Conservation (phyloP, 2,329 filamentous ascomycete species). For the Phialocephala subalpina region DNA sequence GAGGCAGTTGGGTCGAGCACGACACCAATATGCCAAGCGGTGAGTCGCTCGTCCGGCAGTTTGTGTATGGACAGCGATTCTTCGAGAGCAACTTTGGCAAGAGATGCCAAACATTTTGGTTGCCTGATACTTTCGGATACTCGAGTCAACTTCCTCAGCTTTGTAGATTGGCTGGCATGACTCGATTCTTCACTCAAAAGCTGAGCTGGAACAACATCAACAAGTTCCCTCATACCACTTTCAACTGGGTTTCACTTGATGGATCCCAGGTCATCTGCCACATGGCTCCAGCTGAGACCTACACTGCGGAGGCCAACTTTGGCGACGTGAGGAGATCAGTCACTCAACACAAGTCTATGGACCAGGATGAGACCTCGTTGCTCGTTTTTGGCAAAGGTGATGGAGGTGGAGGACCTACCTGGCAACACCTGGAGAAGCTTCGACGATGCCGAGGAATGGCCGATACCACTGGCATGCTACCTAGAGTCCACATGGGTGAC, state of each 20-base stretch:
- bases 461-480: slow-evolving; percentile 84
- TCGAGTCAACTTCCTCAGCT: slow-evolving; percentile 94
- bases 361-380: slow-evolving; percentile 88
- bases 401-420: slow-evolving; percentile 93
- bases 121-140: slow-evolving; percentile 98
- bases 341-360: slow-evolving; percentile 92
- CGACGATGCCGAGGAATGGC: slow-evolving; percentile 90
- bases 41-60: slow-evolving; percentile 92
- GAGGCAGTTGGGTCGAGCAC: slow-evolving; percentile 98
- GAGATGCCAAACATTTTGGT: slow-evolving; percentile 92
- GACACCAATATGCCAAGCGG: slow-evolving; percentile 98
- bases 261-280: slow-evolving; percentile 97
- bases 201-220: slow-evolving; percentile 99
- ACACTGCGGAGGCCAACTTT: slow-evolving; percentile 93
- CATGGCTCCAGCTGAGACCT: slow-evolving; percentile 95
- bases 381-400: slow-evolving; percentile 97
- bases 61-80: slow-evolving; percentile 93
- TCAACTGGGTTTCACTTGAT: slow-evolving; percentile 97
- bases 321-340: slow-evolving; percentile 92
- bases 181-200: slow-evolving; percentile 96
- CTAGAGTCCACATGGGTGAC: slow-evolving; percentile 86
- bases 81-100: slow-evolving; percentile 93
- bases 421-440: slow-evolving; percentile 93
- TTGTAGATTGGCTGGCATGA: slow-evolving; percentile 94
- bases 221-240: slow-evolving; percentile 97